These are phyloP conservation scores for Paxillus rubicundulus DNA, from an alignment of 768 basidiomycete species.

Conservation along the genomic window DNA sequence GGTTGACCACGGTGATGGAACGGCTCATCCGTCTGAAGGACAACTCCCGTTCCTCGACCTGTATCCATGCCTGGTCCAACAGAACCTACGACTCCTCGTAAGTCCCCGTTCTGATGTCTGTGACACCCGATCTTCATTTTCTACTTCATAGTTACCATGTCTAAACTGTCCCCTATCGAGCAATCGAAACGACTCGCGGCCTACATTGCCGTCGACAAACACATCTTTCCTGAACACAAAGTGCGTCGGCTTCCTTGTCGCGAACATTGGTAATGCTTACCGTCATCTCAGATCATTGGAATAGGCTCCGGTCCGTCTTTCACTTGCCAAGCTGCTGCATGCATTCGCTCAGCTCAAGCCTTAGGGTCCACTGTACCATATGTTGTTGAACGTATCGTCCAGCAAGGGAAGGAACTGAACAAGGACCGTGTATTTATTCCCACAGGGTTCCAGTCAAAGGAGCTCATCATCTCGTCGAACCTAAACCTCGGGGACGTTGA, in stretches of 20 bases:
- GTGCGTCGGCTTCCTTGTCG: constrained; percentile 40
- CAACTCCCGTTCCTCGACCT: constrained; percentile 3
- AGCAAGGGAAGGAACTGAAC: constrained; percentile 77
- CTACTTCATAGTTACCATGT: background rate
- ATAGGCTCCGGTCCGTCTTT: constrained; percentile 70
- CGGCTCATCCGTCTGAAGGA: constrained; percentile 6
- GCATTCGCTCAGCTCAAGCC: constrained; percentile 1
- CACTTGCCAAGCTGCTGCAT: background rate
- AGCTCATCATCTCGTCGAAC: constrained; percentile 81
- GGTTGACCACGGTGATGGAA: background rate
- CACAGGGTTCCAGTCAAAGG: constrained; percentile 95
- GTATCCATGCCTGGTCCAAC: constrained; percentile 8
- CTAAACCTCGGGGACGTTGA: constrained; percentile 85
- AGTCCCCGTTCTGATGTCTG: background rate
- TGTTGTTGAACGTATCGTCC: constrained; percentile 90
- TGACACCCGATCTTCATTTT: background rate
- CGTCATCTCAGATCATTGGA: constrained; percentile 62
- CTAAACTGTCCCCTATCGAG: constrained; percentile 56
- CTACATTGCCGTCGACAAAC: constrained; percentile 89
- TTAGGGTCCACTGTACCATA: constrained; percentile 92
- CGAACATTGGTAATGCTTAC: constrained; percentile 3
- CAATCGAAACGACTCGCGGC: constrained; percentile 88
- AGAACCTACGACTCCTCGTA: constrained; percentile 5
- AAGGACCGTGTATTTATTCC: constrained; percentile 84
- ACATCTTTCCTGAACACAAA: constrained; percentile 80